Base-by-base conservation (phyloP, 2,329 filamentous ascomycete genomes). In the Sporothrix pseudoabietina region DNA sequence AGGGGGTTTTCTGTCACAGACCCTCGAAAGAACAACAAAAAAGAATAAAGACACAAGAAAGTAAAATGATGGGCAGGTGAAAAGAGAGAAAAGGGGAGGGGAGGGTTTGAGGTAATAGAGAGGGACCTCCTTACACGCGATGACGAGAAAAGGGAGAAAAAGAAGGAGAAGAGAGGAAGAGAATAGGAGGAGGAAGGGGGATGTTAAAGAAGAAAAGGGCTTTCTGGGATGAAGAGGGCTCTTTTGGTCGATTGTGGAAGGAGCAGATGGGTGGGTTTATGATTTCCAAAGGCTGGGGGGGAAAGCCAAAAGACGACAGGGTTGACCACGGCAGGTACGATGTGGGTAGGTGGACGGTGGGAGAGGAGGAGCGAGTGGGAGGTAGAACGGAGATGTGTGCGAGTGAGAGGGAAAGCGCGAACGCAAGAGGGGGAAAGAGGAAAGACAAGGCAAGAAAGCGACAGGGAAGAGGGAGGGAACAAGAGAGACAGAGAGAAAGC, bases 121-220 rank as follows among this genome's bases (percentile, higher is more conserved):
- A 44, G 57, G 55, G 41, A 52, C 72, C 72, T 69, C 72, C 71
- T 57, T 72, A 75, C 44, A 72, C 74, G 69, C 71, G 65, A 74
- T 66, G 35, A 44, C 41, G 63, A 59, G 54, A 57, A 72, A 59
- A 61, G 55, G 54, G 65, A 61, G 49, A 70, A 69, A 72, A 54
- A 22, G 57, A 63, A 63, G 35, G 61, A 52, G 78, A 79, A 79
- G 78, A 80, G 78, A 80, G 79, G 79, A 77, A 77, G 79, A 80
- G 80, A 80, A 82, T 78, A 81, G 81, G 79, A 81, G 80, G 76
- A 78, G 79, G 80, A 80, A 80, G 80, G 80, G 61, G 57, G 35
- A 68, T 35, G 32, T 66, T 52, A 57, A 72, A 73, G 57, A 70
- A 55, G 32, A 57, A 69, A 63, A 72, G 22, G 52, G 22, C n/a